These are phyloP conservation scores for Aureococcus anophagefferens DNA, from an alignment of 108 stramenopile species.

Conservation along the genomic window DNA sequence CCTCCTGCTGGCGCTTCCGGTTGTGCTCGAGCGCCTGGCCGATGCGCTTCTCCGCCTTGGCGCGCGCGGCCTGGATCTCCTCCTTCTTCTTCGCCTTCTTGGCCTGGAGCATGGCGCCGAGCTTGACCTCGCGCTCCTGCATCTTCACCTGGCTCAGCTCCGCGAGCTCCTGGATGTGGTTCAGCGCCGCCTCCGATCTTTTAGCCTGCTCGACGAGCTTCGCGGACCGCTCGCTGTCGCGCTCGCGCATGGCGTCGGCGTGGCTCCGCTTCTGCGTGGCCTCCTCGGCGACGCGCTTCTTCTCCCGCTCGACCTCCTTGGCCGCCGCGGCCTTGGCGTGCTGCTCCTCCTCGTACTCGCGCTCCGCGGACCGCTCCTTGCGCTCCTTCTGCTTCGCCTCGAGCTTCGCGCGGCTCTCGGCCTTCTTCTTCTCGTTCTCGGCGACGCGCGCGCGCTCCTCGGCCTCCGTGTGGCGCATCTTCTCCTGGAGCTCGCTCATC, in stretches of 20 bases:
- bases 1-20: not conserved
- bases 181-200: not conserved
- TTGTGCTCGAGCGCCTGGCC: not conserved
- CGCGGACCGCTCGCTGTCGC: not conserved
- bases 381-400: conserved; percentile 2
- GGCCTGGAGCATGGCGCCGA: not conserved
- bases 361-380: not conserved
- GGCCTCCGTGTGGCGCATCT: not conserved
- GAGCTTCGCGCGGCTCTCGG: not conserved
- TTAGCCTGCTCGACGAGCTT: conserved; percentile 4
- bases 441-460: not conserved
- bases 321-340: not conserved
- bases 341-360: not conserved
- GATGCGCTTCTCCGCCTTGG: conserved; percentile 5
- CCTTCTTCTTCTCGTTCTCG: conserved; percentile 8
- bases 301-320: not conserved
- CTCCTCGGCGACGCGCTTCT: not conserved
- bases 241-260: not conserved
- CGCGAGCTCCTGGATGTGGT: not conserved
- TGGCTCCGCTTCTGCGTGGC: not conserved
- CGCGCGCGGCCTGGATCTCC: not conserved
- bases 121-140: not conserved
- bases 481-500: conserved; percentile 7
- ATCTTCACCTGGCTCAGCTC: conserved; percentile 7
- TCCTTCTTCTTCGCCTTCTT: not conserved